Evolutionary conservation across 805 yeast genomes (phyloP).

Genomic region (Yarrowia sp.): DNA sequence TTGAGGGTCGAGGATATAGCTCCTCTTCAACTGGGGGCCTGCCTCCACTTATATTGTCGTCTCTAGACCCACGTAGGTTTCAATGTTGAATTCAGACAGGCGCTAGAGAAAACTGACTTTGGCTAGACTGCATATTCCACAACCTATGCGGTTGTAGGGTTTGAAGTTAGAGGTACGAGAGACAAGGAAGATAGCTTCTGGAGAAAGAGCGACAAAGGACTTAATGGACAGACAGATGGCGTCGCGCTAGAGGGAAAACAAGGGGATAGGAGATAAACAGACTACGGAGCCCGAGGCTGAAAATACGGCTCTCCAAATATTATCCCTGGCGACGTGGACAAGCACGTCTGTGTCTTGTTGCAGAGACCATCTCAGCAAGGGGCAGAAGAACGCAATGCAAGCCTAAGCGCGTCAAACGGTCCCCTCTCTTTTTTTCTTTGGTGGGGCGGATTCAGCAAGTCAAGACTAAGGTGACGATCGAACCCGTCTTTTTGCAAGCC

Average conservation of each 20-base stretch:
- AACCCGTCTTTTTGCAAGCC: too few species aligned
- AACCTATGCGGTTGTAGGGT: background rate
- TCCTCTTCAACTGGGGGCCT: background rate
- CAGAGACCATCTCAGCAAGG: background rate
- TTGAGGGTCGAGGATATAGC: too few species aligned
- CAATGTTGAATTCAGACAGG: constrained; percentile 6
- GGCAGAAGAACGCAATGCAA: constrained; percentile 1
- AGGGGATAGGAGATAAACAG: too few species aligned
- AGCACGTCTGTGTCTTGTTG: too few species aligned
- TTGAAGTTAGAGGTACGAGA: background rate
- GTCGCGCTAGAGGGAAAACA: background rate
- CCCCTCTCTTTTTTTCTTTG: background rate
- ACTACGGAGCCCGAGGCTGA: too few species aligned
- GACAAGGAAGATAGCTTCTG: too few species aligned
- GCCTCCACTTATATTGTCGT: background rate
- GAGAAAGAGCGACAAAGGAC: background rate
- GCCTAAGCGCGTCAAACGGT: constrained; percentile 20
- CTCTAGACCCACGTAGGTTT: constrained; percentile 11
- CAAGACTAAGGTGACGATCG: too few species aligned
- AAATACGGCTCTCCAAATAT: too few species aligned
- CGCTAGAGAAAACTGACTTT: background rate
- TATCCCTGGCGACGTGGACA: too few species aligned
- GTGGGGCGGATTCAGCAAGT: background rate
- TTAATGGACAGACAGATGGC: background rate
- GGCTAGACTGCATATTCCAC: background rate